phyloP scores from a whole-genome alignment of 495 filamentous ascomycete genomes.

The Acidomyces sp. region DNA sequence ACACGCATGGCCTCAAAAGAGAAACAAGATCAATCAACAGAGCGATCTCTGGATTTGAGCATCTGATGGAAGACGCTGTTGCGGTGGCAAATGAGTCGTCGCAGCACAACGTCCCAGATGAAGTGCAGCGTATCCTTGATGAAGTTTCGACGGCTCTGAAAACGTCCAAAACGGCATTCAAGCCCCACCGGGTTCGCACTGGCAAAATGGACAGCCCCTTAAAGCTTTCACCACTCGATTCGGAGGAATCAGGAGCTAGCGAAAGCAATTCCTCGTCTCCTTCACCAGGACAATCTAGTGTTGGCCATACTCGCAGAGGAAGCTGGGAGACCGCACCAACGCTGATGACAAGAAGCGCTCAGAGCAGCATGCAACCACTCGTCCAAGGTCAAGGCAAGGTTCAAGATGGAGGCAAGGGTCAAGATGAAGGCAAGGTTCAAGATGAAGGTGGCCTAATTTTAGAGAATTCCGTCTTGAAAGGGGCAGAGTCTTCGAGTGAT shows the following conservation, averaged over 20 bases:
- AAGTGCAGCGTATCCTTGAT: conserved; percentile 26
- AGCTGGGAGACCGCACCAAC: conserved; percentile 13
- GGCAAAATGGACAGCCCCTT: neutral
- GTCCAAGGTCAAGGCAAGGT: conserved; percentile 1
- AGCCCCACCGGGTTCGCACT: neutral
- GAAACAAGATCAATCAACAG: conserved; percentile 7
- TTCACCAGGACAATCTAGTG: neutral
- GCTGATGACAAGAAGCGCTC: conserved; percentile 10
- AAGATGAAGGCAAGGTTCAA: too few species aligned
- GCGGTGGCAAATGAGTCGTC: conserved; percentile 21
- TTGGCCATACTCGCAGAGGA: neutral
- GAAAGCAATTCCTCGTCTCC: neutral
- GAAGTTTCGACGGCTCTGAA: conserved; percentile 21
- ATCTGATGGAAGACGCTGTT: conserved; percentile 26
- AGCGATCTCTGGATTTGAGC: conserved; percentile 23
- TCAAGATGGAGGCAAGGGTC: conserved; percentile 8
- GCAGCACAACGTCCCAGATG: conserved; percentile 16
- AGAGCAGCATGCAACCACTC: conserved; percentile 15
- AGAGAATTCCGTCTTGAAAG: too few species aligned
- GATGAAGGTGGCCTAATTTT: too few species aligned
- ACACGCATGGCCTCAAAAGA: too few species aligned
- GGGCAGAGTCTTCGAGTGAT: neutral
- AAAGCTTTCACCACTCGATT: conserved; percentile 3
- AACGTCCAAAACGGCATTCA: conserved; percentile 12
- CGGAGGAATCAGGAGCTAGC: neutral